These are phyloP conservation scores for Cladosporium sp. DNA, from an alignment of 2,329 filamentous ascomycete genomes.

Conservation along the genomic window DNA sequence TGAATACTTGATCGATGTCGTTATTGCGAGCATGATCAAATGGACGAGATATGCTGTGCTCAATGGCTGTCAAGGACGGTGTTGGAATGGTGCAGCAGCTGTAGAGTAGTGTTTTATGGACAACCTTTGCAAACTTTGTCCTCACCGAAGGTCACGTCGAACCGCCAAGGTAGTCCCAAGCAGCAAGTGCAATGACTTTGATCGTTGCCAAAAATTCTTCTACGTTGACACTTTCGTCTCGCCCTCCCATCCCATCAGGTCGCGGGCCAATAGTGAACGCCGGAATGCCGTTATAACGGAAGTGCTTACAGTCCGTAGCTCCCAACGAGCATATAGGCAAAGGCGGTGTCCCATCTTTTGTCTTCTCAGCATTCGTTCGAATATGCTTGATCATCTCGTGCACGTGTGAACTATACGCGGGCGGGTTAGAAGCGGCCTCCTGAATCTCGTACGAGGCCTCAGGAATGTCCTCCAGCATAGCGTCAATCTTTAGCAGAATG, in stretches of 20 bases:
- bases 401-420: slow-evolving; percentile 28
- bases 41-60: no score
- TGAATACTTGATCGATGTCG: no score
- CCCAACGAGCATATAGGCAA: slow-evolving; percentile 35
- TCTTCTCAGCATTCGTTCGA: no score
- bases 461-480: slow-evolving; percentile 26
- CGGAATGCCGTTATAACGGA: slow-evolving; percentile 33
- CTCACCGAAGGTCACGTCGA: no score
- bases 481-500: slow-evolving; percentile 30
- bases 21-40: no score
- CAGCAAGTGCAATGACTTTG: slow-evolving; percentile 29
- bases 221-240: slow-evolving; percentile 26
- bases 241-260: slow-evolving; percentile 28
- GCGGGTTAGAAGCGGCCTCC: slow-evolving; percentile 33
- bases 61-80: no score
- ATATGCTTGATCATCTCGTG: slow-evolving; percentile 32
- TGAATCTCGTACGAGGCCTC: slow-evolving; percentile 30
- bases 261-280: slow-evolving; percentile 35
- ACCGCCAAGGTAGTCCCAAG: slow-evolving; percentile 29
- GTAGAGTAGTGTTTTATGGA: no score
- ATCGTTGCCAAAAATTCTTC: slow-evolving; percentile 30
- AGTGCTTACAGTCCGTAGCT: slow-evolving; percentile 41
- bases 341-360: slow-evolving; percentile 22
- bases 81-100: no score
- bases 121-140: no score